Evolutionary conservation across 768 basidiomycete genomes (phyloP).

Genomic region (Boletus pseudo-olivaceus): DNA sequence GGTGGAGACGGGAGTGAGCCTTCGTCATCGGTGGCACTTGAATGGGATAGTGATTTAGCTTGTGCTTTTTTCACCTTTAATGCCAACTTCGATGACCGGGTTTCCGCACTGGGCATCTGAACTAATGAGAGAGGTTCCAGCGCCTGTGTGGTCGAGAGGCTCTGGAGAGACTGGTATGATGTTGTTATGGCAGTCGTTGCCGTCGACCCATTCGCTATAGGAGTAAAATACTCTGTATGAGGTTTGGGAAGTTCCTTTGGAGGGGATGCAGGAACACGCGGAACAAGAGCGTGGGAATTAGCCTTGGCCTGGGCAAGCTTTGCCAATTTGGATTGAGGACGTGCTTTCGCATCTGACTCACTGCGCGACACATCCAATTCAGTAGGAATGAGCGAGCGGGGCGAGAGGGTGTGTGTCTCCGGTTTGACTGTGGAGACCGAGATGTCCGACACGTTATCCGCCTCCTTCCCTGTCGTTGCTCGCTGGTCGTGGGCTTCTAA

Average conservation of each 20-base stretch:
- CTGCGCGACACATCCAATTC: constrained; percentile 8
- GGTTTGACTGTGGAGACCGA: constrained; percentile 24
- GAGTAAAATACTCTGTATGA: constrained; percentile 68
- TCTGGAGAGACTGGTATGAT: constrained; percentile 68
- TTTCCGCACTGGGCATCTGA: constrained; percentile 31
- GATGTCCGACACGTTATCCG: constrained; percentile 14
- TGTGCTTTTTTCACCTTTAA: constrained; percentile 66
- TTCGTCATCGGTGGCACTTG: constrained; percentile 40
- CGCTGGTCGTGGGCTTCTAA: constrained; percentile 51
- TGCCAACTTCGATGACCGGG: constrained; percentile 69
- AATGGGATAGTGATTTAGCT: constrained; percentile 37
- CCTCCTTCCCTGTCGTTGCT: constrained; percentile 3
- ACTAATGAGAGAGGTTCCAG: constrained; percentile 20
- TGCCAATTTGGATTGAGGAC: constrained; percentile 68
- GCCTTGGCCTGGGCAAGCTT: constrained; percentile 64
- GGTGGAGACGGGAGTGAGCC: constrained; percentile 35
- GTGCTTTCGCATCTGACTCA: constrained; percentile 25
- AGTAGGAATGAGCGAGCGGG: constrained; percentile 21
- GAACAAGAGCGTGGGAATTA: constrained; percentile 16
- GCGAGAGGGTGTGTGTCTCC: constrained; percentile 15
- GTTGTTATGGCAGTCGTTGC: constrained; percentile 84
- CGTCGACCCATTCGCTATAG: constrained; percentile 79
- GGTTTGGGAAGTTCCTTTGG: constrained; percentile 40
- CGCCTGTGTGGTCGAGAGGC: constrained; percentile 42
- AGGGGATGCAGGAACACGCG: constrained; percentile 29